These are phyloP conservation scores for Clausena lansium DNA, from an alignment of 345 rosid genomes.

Conservation along the genomic window DNA sequence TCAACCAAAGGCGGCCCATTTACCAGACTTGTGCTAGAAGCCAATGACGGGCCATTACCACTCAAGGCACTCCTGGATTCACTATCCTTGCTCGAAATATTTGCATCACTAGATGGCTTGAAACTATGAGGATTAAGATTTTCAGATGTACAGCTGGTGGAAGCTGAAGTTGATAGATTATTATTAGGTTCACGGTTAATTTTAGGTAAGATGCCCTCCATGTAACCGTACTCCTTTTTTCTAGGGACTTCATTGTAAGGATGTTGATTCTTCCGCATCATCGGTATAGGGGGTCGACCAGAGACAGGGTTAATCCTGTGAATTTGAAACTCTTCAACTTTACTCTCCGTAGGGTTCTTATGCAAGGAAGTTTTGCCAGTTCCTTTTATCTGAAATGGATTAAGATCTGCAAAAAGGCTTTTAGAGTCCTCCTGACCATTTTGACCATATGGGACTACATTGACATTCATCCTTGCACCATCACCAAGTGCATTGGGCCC, in stretches of 20 bases:
- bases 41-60: constrained; percentile 36
- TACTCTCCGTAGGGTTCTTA: constrained; percentile 52
- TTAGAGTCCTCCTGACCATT: constrained; percentile 63
- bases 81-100: constrained; percentile 39
- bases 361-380: constrained; percentile 56
- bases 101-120: constrained; percentile 36
- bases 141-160: constrained; percentile 46
- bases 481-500: constrained; percentile 55
- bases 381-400: constrained; percentile 90
- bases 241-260: constrained; percentile 81
- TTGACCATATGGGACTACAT: constrained; percentile 69
- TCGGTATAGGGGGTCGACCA: constrained; percentile 72
- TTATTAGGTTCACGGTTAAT: constrained; percentile 68
- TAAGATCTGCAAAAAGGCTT: constrained; percentile 89
- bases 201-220: constrained; percentile 67
- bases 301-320: constrained; percentile 49
- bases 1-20: constrained; percentile 31
- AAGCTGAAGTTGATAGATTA: constrained; percentile 48
- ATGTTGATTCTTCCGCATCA: constrained; percentile 80
- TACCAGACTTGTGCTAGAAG: constrained; percentile 39
- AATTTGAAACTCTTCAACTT: constrained; percentile 54
- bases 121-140: constrained; percentile 42
- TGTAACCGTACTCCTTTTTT: constrained; percentile 65
- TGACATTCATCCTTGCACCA: constrained; percentile 63
- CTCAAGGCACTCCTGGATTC: constrained; percentile 34